phyloP scores from a whole-genome alignment of 2,329 filamentous ascomycete species.

The Cordyceps fumosorosea region DNA sequence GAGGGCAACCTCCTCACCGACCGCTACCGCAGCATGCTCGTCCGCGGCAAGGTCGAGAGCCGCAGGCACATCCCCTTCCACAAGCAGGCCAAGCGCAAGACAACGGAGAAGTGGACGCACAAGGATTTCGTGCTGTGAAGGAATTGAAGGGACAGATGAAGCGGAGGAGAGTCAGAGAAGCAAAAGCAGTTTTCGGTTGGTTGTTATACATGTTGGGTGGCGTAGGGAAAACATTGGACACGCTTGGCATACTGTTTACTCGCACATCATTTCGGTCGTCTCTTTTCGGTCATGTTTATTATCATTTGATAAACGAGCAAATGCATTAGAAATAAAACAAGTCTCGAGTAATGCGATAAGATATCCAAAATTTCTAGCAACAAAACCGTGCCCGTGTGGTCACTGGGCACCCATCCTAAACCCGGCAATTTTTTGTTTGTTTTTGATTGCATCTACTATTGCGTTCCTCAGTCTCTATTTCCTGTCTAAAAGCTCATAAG shows the following conservation, averaged over 20 bases:
- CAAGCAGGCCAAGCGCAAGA: slow-evolving; percentile 73
- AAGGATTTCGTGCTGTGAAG: slow-evolving; percentile 67
- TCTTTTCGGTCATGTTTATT: neutral
- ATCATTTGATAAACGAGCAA: neutral
- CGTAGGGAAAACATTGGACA: neutral
- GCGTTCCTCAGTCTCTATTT: neutral
- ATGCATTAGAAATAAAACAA: neutral
- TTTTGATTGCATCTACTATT: neutral
- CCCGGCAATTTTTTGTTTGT: neutral
- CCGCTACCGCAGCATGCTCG: slow-evolving; percentile 79
- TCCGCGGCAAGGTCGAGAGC: slow-evolving; percentile 83
- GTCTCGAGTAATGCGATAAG: neutral
- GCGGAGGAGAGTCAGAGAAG: too few relatives aligned
- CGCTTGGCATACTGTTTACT: neutral
- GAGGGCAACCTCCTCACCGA: slow-evolving; percentile 95
- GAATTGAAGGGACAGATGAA: neutral
- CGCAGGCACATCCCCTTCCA: slow-evolving; percentile 71
- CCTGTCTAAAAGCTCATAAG: slow-evolving; percentile 27
- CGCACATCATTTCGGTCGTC: neutral
- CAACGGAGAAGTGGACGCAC: slow-evolving; percentile 94
- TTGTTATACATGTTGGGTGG: neutral
- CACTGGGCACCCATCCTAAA: neutral
- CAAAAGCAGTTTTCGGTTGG: neutral
- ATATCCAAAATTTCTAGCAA: neutral
- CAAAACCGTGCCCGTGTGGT: neutral